phyloP scores from a whole-genome alignment of 1,284 basidiomycete species.

The Papiliotrema laurentii region DNA sequence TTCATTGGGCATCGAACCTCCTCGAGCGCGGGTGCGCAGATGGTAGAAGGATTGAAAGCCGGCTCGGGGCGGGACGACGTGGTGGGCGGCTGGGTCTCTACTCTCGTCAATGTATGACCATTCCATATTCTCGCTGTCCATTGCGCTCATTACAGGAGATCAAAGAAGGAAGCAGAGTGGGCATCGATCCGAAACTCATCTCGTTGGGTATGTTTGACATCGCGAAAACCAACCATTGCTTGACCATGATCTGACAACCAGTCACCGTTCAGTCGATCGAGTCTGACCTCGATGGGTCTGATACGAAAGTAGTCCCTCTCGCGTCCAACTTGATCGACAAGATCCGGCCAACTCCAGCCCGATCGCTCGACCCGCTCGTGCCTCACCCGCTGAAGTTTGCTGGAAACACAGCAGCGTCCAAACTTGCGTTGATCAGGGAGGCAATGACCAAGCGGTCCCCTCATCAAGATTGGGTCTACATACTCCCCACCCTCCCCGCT shows the following conservation, averaged over 20 bases:
- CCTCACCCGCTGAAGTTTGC: slow-evolving; percentile 70
- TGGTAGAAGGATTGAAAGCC: too few species aligned
- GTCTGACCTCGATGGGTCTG: slow-evolving; percentile 48
- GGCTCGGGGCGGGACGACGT: slow-evolving; percentile 39
- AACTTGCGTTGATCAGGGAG: slow-evolving; percentile 27
- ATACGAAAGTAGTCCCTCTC: slow-evolving; percentile 57
- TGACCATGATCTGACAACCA: slow-evolving; percentile 1
- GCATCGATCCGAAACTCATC: slow-evolving; percentile 84
- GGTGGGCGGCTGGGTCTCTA: slow-evolving; percentile 68
- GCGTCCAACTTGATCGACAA: slow-evolving; percentile 76
- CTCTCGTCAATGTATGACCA: not conserved
- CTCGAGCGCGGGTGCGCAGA: too few species aligned
- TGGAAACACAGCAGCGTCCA: slow-evolving; percentile 51
- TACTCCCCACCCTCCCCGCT: slow-evolving; percentile 48
- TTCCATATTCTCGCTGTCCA: not conserved
- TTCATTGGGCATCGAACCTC: too few species aligned
- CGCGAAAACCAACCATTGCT: not conserved
- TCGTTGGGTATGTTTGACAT: slow-evolving; percentile 53
- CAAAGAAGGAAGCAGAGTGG: slow-evolving; percentile 60
- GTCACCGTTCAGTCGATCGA: slow-evolving; percentile 19
- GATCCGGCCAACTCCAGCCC: slow-evolving; percentile 66
- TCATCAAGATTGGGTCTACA: slow-evolving; percentile 35
- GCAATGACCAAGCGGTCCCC: slow-evolving; percentile 28
- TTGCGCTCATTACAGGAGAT: slow-evolving; percentile 49
- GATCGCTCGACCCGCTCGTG: slow-evolving; percentile 66